Conservation (phyloP, 345 rosid species). For the Populus euphratica region DNA sequence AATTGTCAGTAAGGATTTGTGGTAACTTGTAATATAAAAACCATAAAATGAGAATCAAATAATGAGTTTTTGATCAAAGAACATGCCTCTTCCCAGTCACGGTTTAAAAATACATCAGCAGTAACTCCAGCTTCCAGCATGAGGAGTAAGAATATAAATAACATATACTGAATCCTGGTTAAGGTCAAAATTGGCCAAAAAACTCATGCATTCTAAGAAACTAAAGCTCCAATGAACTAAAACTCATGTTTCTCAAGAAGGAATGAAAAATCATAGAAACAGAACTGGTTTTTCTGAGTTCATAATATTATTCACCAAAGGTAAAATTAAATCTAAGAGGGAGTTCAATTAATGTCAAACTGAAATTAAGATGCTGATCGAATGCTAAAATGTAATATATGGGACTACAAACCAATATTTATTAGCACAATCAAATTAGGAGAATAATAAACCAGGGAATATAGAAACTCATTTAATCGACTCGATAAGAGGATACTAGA, state of each 20-base stretch:
- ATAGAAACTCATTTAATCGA: neutral
- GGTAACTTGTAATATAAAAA: neutral
- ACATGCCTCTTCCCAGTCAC: constrained; percentile 72
- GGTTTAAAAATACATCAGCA: constrained; percentile 69
- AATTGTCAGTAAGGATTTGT: neutral
- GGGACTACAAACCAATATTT: too few relatives aligned
- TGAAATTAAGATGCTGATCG: too few relatives aligned
- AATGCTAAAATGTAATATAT: too few relatives aligned
- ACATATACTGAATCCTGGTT: constrained; percentile 60
- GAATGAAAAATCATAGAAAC: neutral
- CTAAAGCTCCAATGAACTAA: neutral
- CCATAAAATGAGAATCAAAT: neutral
- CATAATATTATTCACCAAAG: too few relatives aligned
- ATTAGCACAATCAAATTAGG: neutral
- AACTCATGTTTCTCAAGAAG: neutral
- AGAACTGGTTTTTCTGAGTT: too few relatives aligned
- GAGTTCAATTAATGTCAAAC: too few relatives aligned
- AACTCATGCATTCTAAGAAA: neutral
- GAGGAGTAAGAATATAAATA: constrained; percentile 53
- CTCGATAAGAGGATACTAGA: constrained; percentile 46
- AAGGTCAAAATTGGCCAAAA: constrained; percentile 16
- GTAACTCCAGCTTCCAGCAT: constrained; percentile 74
- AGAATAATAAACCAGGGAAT: neutral
- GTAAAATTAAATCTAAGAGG: too few relatives aligned
- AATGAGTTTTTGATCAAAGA: neutral